Base-by-base conservation (phyloP, 176 grass and related monocot genomes). In the Avena sativa region DNA sequence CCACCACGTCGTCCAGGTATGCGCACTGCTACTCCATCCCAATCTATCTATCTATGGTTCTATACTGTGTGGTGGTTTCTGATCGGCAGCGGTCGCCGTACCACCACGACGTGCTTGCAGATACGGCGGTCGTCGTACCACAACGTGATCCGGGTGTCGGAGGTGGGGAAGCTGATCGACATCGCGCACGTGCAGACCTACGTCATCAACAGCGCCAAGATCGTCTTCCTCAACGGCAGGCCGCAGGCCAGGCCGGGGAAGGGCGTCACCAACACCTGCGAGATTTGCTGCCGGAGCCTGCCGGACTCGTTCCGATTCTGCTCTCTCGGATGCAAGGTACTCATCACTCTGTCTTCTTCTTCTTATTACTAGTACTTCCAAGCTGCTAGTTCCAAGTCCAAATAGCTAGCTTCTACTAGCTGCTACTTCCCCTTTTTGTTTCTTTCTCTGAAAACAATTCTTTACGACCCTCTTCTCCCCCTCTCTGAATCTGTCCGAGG, bases 261-360 rank as follows among this genome's bases (percentile, higher is more conserved):
- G 72, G 91, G 91, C 48, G 81, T 87, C 84, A 80, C 85, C 68
- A 85, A 89, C 89, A 91, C 91, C 86, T 88, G 89, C 76, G 87
- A 96, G 78, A 90, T 88, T 30, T 90, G 94, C 94, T 91, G 87
- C 90, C 83, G 91, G 30, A 91, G 87, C 86, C 91, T 96, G 57
- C 87, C 89, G 10, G 89, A 96, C 83, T 86, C 89, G 0, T 96
- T 96, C 87, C 79, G 88, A 1, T 96, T 93, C 89, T 96, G 94
- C 87, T 96, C 94, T 62, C 85, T 96, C 52, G 94, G 94, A 26
- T 93, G 94, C 85, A 96, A 96, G 91, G 91, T 90, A 50, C 73
- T 21, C 1, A 21, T 52, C 74, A 20, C 17, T 46, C 19, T 16
- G 0, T 47, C 58, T 65, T 85, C 12, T 2, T 43, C 40, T 43